Base-by-base conservation (phyloP, 768 basidiomycete species). In the Phaeotremella skinneri region DNA sequence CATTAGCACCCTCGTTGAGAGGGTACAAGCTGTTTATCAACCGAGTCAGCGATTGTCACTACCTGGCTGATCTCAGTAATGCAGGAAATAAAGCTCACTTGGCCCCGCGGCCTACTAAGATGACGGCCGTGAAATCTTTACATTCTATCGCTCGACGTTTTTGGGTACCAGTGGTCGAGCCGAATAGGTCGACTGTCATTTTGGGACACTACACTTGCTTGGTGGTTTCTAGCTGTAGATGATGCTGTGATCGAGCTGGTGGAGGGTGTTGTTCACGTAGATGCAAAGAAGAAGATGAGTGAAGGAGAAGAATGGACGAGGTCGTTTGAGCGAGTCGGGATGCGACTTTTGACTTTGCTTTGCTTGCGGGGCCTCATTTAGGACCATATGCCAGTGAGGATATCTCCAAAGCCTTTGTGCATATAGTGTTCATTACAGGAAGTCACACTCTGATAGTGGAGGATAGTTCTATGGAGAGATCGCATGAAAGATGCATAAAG, bases 71-170 rank as follows among this genome's bases (percentile, higher is more conserved):
- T 20, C 34, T 21, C 16, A 39, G 30, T 43, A 20, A 31, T 16
- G 2, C 50, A 20, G n/a, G 48, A 73, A 20, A 48, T n/a, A n/a
- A n/a, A n/a, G 73, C 85, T 76, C 78, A 89, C 92, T 87, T 87
- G 69, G 88, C 86, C n/a, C 93, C 93, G 79, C 91, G 91, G 31
- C 93, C 93, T 27, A 90, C 88, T 13, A 96, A 81, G 26, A 96
- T 80, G 20, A 97, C 85, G 0, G 89, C 93, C 52, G 89, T 83
- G 74, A 96, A 96, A 75, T 96, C 93, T 39, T 75, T 72, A 20
- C 57, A 54, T 7, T 69, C 68, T 34, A 62, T 55, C 6, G 62
- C 59, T 27, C 63, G 27, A 3, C 64, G 51, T 37, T 55, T 69
- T 20, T 55, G 39, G 26, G 47, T 30, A 3, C 60, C 63, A 4